Base-by-base conservation (phyloP, 1,139 yeast genomes). In the Debaryomyces sp. region DNA sequence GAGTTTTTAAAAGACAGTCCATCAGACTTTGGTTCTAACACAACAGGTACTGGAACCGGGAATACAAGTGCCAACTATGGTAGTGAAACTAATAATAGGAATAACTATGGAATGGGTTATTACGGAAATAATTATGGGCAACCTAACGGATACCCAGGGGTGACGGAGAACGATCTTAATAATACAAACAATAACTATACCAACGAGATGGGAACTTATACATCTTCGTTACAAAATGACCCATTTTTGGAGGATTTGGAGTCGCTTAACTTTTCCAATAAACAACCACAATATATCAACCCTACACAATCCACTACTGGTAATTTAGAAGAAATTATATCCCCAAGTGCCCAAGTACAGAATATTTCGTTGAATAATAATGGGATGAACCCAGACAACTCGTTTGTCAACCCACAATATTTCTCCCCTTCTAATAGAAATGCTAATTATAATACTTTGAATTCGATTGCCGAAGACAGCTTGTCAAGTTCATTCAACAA, bases 1-100 rank as follows among this genome's bases (percentile, higher is more conserved):
- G 73, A 71, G 47, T 72, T 58, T 54, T 63, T 71, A 49, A 70
- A 64, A 49, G 75, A 71, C 44, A 70, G 76, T 59, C 75, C 77
- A 15, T 59, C 69, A 42, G 74, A 70, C 41, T 48, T 50, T 29
- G 49, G 49, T 26, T 36, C 42, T 13, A 43, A 43, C 26, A 38
- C 38, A 32, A 21, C 29, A n/a, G 15, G 17, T 15, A n/a, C 27
- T 9, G 36, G 36, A 12, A 21, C 48, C 2, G 41, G 40, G 10
- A 24, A 21, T 32, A 42, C 35, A 22, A 26, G 27, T 32, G 37
- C 45, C 13, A 35, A 41, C 21, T 34, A 40, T 29, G 35, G 24
- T 15, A 40, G 30, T 12, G 43, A 40, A n/a, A 26, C 26, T 29
- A 37, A 44, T 26, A 43, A 47, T 12, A 15, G 37, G 7, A 46